phyloP scores from a whole-genome alignment of 129 eudicot genomes.

The Sambucus nigra region DNA sequence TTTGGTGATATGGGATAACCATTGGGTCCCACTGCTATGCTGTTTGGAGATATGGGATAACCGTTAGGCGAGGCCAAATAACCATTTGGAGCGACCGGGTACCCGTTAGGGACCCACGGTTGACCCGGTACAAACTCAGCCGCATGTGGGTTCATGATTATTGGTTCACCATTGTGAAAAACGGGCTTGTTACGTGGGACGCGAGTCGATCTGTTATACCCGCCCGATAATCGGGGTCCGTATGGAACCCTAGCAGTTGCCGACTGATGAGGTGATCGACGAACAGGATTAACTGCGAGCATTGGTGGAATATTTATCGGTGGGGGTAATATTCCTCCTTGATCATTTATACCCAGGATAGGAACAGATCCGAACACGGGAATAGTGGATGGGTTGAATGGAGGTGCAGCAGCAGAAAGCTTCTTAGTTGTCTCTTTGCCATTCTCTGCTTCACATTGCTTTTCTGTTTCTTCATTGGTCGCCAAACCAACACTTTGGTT shows the following conservation, averaged over 20 bases:
- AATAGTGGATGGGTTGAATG: conserved; percentile 60
- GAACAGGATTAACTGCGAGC: conserved; percentile 56
- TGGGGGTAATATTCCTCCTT: conserved; percentile 75
- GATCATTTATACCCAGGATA: conserved; percentile 55
- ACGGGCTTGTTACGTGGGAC: conserved; percentile 51
- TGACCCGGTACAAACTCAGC: conserved; percentile 85
- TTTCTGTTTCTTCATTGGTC: conserved; percentile 32
- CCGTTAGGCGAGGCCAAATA: conserved; percentile 53
- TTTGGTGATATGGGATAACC: conserved; percentile 22
- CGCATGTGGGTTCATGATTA: conserved; percentile 96
- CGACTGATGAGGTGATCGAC: conserved; percentile 91
- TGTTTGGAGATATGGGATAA: conserved; percentile 47
- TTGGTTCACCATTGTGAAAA: conserved; percentile 45
- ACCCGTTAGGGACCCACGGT: conserved; percentile 75
- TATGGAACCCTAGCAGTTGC: conserved; percentile 96
- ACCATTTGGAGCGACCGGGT: conserved; percentile 50
- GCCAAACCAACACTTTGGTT: conserved; percentile 1
- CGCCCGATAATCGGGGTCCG: conserved; percentile 91
- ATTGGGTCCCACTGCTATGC: conserved; percentile 23
- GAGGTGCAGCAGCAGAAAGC: conserved; percentile 95
- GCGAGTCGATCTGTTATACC: conserved; percentile 59
- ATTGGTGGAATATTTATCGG: conserved; percentile 68
- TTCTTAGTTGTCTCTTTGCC: conserved; percentile 68
- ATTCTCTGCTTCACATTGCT: conserved; percentile 28
- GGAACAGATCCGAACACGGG: conserved; percentile 70